A percentile compares a stretch with the other conserved stretches of the same genome.
Evolutionary conservation across 805 yeast genomes (phyloP).

Genomic region (Metahyphopichia silvanorum): DNA sequence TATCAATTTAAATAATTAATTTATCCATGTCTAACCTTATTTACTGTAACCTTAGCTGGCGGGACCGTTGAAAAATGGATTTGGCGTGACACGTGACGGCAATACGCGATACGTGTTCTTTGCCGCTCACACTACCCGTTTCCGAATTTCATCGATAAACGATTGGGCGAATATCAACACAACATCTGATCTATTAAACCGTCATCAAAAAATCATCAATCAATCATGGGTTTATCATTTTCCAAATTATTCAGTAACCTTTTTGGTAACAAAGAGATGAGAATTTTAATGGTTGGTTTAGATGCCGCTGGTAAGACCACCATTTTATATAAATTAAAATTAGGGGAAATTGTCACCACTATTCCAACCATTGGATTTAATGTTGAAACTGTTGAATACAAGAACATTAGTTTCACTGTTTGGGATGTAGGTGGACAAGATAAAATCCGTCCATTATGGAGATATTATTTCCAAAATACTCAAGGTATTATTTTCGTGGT

Average conservation of each 20-base stretch:
- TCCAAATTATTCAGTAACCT: conserved; percentile 93
- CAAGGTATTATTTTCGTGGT: conserved; percentile 98
- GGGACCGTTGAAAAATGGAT: too few relatives aligned
- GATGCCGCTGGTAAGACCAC: conserved; percentile 99
- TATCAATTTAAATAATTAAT: too few relatives aligned
- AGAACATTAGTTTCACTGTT: conserved; percentile 93
- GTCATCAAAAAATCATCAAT: not conserved
- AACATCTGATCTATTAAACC: too few relatives aligned
- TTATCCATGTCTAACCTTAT: too few relatives aligned
- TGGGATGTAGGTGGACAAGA: conserved; percentile 99
- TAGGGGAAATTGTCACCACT: conserved; percentile 94
- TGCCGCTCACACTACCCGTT: too few relatives aligned
- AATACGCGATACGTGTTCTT: too few relatives aligned
- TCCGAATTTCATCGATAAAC: too few relatives aligned
- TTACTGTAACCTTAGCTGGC: too few relatives aligned
- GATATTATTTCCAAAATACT: conserved; percentile 98
- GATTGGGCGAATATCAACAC: too few relatives aligned
- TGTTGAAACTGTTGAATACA: conserved; percentile 96
- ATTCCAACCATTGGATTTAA: conserved; percentile 97
- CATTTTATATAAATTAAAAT: conserved; percentile 88
- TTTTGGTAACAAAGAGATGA: conserved; percentile 96
- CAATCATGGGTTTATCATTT: conserved; percentile 84
- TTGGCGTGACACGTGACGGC: too few relatives aligned
- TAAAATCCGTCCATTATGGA: conserved; percentile 97
- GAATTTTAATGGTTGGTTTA: conserved; percentile 96